Evolutionary conservation across 805 yeast species (phyloP).

Genomic region (Kurtzmaniella fragi): DNA sequence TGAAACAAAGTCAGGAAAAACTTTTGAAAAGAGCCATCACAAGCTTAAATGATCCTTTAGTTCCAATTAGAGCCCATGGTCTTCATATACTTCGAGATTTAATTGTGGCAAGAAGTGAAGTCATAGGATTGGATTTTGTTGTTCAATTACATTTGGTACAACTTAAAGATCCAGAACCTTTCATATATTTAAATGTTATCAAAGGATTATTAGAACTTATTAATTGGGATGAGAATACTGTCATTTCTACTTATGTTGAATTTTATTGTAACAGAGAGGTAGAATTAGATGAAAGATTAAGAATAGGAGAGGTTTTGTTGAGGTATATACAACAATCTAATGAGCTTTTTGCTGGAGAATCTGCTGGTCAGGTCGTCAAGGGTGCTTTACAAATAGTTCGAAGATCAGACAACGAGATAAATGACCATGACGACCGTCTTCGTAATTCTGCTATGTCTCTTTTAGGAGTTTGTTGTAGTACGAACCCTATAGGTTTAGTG

Average conservation of each 20-base stretch:
- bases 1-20: conserved; percentile 30
- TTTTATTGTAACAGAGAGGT: conserved; percentile 28
- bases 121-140: conserved; percentile 48
- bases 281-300: conserved; percentile 62
- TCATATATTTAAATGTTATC: conserved; percentile 77
- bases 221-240: conserved; percentile 33
- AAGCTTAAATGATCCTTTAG: conserved; percentile 68
- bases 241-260: conserved; percentile 31
- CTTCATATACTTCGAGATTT: conserved; percentile 57
- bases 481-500: conserved; percentile 50
- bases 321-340: conserved; percentile 50
- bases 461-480: conserved; percentile 64
- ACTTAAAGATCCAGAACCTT: conserved; percentile 78
- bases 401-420: conserved; percentile 14
- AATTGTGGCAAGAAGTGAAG: conserved; percentile 44
- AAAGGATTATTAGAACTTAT: conserved; percentile 66
- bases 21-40: conserved; percentile 55
- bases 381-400: conserved; percentile 38
- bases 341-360: conserved; percentile 42
- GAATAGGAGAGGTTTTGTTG: conserved; percentile 76
- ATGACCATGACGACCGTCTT: conserved; percentile 49
- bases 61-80: conserved; percentile 87
- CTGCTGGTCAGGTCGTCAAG: conserved; percentile 39
- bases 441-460: conserved; percentile 87
- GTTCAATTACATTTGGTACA: conserved; percentile 59